phyloP scores from a whole-genome alignment of 345 rosid species.

The Rhodamnia rubescens region DNA sequence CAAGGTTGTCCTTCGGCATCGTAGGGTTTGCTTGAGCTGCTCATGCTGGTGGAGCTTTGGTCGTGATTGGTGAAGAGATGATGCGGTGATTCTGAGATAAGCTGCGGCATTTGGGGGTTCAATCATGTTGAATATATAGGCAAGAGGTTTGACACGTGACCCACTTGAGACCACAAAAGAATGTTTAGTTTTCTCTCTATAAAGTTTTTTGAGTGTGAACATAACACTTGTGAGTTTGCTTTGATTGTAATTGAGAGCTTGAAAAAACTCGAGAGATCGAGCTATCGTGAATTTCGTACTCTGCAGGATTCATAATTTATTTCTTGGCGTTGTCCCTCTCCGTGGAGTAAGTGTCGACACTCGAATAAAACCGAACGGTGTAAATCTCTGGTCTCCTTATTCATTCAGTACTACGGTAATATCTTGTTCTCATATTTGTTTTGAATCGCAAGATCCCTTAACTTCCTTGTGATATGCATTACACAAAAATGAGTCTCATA shows the following conservation, averaged over 20 bases:
- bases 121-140: no score
- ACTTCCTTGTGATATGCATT: neutral
- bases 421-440: neutral
- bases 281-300: no score
- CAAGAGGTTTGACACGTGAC: no score
- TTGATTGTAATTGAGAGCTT: no score
- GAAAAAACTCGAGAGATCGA: no score
- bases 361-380: rapidly evolving
- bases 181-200: no score
- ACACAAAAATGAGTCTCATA: neutral
- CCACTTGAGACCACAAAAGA: no score
- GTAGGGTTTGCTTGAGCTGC: neutral
- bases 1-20: neutral
- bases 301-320: no score
- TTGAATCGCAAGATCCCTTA: neutral
- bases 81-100: neutral
- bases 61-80: neutral
- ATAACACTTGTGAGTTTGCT: no score
- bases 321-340: no score
- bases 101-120: neutral
- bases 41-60: neutral
- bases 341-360: no score
- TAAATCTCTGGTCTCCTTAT: neutral
- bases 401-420: neutral
- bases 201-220: no score